Base-by-base conservation (phyloP, 2,329 filamentous ascomycete species). In the Coniochaeta sp. region DNA sequence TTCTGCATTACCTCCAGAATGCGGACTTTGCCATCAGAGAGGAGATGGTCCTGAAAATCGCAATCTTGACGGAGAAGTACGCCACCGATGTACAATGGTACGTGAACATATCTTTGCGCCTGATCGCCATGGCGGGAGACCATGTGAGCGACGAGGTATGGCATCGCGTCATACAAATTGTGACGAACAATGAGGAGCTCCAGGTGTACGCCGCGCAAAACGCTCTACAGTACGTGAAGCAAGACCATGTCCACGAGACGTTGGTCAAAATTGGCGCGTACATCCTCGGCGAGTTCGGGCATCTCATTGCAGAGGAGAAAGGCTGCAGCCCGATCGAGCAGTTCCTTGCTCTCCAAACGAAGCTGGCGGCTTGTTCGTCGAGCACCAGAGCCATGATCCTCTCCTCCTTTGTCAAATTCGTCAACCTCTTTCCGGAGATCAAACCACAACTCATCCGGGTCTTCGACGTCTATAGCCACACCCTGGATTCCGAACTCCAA, bases 11-110 rank as follows among this genome's bases (percentile, higher is more conserved):
- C 68, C 80, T 99, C 8, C 92, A 96, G 64, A 96, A 90, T 52
- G 94, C 94, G 47, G 94, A 99, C 68, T 99, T 96, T 68, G 92
- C 92, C 5, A 96, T 99, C 61, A 84, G 95, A 57, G 95, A 99
- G 72, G 94, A 99, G 69, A 99, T 99, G 94, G 94, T 97, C 4
- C 77, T 99, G 56, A 99, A 99, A 73, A 96, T 99, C 69, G 94
- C 94, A 50, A 99, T 99, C 63, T 71, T 99, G 57, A 97, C 95
- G 0, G 94, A 99, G 67, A 97, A 97, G 66, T 99, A 99, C 66
- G 94, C 94, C 22, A 96, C 91, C 1, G 94, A 99, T 63, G 89
- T 96, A 18, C 92, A 97, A 72, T 99, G 94, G 94, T 99, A 99
- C 68, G 95, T 99, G 56, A 92, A 99, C 65, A 96, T 97, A 60